Conservation (phyloP, 2,329 filamentous ascomycete species). For the Plenodomus biglobosus region DNA sequence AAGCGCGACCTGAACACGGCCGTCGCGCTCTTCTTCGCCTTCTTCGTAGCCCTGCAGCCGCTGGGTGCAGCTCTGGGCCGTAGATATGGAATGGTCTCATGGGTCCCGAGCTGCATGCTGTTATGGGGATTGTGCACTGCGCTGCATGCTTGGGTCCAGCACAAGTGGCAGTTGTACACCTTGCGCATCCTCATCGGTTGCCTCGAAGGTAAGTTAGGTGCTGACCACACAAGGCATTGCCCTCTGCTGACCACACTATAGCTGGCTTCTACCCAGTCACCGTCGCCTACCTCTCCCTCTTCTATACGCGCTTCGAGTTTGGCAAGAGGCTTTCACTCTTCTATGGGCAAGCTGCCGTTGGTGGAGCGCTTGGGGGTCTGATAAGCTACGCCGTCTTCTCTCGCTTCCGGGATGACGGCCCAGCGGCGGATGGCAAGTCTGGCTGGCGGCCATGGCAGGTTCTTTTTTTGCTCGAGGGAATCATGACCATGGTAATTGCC, state of each 20-base stretch:
- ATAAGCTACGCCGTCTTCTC: constrained; percentile 56
- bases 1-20: constrained; percentile 59
- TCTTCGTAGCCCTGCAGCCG: constrained; percentile 61
- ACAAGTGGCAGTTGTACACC: constrained; percentile 51
- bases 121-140: constrained; percentile 56
- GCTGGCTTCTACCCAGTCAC: constrained; percentile 63
- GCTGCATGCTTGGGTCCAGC: constrained; percentile 50
- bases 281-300: constrained; percentile 60
- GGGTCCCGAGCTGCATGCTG: constrained; percentile 61
- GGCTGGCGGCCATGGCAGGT: constrained; percentile 55
- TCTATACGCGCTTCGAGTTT: constrained; percentile 62
- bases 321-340: constrained; percentile 57
- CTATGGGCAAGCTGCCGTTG: constrained; percentile 60
- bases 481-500: constrained; percentile 50
- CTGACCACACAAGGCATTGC: neutral
- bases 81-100: constrained; percentile 57
- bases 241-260: constrained; percentile 19
- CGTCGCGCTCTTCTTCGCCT: constrained; percentile 60
- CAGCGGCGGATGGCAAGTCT: constrained; percentile 9
- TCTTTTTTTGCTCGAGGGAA: constrained; percentile 54
- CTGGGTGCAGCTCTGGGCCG: constrained; percentile 59
- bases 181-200: constrained; percentile 51
- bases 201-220: constrained; percentile 51
- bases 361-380: constrained; percentile 59
- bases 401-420: constrained; percentile 35